Base-by-base conservation (phyloP, 768 basidiomycete species). In the Pisolithus sp. region DNA sequence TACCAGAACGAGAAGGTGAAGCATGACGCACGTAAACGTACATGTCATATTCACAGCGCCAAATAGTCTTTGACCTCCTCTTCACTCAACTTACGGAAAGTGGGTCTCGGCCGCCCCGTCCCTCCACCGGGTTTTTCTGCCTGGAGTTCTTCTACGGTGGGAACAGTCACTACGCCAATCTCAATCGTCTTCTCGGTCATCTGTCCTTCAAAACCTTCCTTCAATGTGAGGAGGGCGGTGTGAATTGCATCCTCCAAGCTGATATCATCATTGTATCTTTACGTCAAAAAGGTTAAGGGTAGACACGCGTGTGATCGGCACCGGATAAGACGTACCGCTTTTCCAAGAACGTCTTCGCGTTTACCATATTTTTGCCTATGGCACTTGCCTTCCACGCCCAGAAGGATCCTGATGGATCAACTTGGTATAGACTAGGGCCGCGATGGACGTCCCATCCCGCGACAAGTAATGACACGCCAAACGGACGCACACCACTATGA, bases 301-400 rank as follows among this genome's bases (percentile, higher is more conserved):
- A 57, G 52, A 28, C 54, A 54, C 56, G 53, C 58, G 53, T 48
- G 48, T 34, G 48, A 53, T 43, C 59, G 58, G 51, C 57, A 53
- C 57, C 58, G 62, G 55, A 45, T 51, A 54, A 57, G 48, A 71
- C 83, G 62, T 59, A 93, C 92, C 96, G 84, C 72, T 99, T 99
- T 72, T 99, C 96, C 59, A 99, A 71, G 73, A 99, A 99, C 7
- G 96, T 99, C 73, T 99, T 99, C 34, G 94, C 96, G 62, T 99
- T 99, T 43, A 93, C 84, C 93, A 98, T 97, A 71, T 98, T 98
- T 76, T 99, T 99, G 38, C 96, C 96, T 61, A 98, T 99, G 10
- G 96, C 96, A 66, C 93, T 95, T 7, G 96, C 96, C 68, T 99
- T 99, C 96, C 96, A 99, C 28, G 96, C 95, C 96, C 96, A 99